Conservation (phyloP, 2,329 filamentous ascomycete species). For the Catunica adiposa region DNA sequence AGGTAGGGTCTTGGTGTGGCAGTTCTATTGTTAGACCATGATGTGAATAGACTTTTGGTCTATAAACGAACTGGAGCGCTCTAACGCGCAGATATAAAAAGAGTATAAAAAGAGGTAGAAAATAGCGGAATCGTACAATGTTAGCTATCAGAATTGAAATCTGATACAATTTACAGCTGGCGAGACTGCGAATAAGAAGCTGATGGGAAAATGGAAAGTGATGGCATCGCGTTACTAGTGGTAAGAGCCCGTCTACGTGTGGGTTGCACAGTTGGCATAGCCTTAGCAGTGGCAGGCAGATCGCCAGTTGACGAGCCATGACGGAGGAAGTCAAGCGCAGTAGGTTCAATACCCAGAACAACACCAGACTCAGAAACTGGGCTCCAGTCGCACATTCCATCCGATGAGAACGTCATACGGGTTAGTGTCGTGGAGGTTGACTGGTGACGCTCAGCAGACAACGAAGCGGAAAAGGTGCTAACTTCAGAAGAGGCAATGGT, state of each 20-base stretch:
- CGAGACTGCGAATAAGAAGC: slow-evolving; percentile 22
- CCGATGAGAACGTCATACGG: slow-evolving; percentile 36
- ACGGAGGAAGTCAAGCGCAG: slow-evolving; percentile 11
- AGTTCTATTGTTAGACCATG: not conserved
- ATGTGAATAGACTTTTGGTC: not conserved
- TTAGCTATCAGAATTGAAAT: too few species aligned
- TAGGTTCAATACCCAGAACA: slow-evolving; percentile 11
- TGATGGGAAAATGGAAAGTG: slow-evolving; percentile 29
- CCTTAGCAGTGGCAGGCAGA: slow-evolving; percentile 12
- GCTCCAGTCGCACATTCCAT: slow-evolving; percentile 18
- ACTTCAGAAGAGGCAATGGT: slow-evolving; percentile 21
- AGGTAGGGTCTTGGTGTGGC: not conserved
- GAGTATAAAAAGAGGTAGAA: too few species aligned
- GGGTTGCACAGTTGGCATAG: not conserved
- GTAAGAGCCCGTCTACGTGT: slow-evolving; percentile 29
- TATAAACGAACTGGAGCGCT: not conserved
- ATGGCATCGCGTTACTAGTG: slow-evolving; percentile 28
- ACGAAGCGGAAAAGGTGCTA: slow-evolving; percentile 25
- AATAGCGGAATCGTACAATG: not conserved
- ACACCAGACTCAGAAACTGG: slow-evolving; percentile 18
- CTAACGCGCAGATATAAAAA: not conserved
- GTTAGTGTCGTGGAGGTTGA: slow-evolving; percentile 39
- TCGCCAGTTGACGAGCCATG: slow-evolving; percentile 13
- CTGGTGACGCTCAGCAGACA: slow-evolving; percentile 31
- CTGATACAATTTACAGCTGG: not conserved